Base-by-base conservation (phyloP, 441 rosid genomes). In the Pelargonium myrrhifolium region DNA sequence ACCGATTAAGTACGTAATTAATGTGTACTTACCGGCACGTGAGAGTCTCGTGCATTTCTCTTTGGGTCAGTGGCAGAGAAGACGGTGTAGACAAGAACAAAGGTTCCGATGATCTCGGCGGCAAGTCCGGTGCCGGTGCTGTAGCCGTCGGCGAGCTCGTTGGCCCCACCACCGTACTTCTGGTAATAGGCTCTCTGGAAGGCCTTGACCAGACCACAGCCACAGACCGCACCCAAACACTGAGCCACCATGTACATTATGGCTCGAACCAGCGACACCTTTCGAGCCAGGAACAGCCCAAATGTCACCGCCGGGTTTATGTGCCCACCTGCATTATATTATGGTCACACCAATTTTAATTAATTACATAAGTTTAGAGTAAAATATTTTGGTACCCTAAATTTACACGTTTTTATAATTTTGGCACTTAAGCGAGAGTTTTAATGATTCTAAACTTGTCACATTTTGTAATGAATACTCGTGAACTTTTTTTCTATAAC, bases 241-340 rank as follows among this genome's bases (percentile, higher is more conserved):
- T 78, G 81, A 0, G 78, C 81, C 47, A 78, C 69, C 74, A 78
- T 78, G 81, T 78, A 78, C 76, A 75, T 12, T 31, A 87, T 64
- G 43, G 96, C 89, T 65, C 92, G 77, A 14, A 83, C 79, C 72
- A 89, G 22, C 0, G 92, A 87, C 49, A 89, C 92, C 71, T 85
- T 89, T 65, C 96, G 72, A 0, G 87, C 96, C 79, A 89, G 65
- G 63, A 86, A 80, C 69, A 88, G 65, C 28, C 92, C 92, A 61
- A 28, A 28, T 28, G 93, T 89, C 74, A 87, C 96, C 1, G 96
- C 89, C 11, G 90, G 90, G 72, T 87, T 87, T 11, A 86, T 86
- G 72, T 83, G 86, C 11, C 89, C 88, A 17, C 93, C 96, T 84
- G 74, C 59, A 35, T 11, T n/a, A n/a, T n/a, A n/a, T n/a, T n/a